A percentile compares a stretch with the other conserved stretches of the same genome.
Conservation (phyloP, 1,139 yeast species). For the Sugiyamaella xylanicola region DNA sequence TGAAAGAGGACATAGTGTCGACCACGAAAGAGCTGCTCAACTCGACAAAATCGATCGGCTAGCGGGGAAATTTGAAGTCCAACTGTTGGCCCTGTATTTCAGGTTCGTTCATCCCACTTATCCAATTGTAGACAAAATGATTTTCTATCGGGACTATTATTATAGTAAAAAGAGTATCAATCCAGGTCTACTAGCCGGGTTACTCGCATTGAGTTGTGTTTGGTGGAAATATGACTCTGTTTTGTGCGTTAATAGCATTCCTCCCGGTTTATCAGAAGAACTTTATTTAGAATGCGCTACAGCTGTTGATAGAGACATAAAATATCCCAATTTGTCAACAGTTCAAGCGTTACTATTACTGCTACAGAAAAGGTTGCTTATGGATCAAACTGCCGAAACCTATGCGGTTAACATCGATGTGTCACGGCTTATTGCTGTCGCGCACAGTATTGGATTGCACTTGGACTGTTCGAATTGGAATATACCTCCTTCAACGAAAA, state of each 20-base stretch:
- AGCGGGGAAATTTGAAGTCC: slow-evolving; percentile 37
- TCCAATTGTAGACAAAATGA: slow-evolving; percentile 43
- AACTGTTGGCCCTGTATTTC: slow-evolving; percentile 42
- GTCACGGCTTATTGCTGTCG: slow-evolving; percentile 39
- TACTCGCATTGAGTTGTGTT: slow-evolving; percentile 42
- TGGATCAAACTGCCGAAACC: slow-evolving; percentile 42
- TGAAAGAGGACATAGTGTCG: slow-evolving; percentile 26
- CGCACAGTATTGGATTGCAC: slow-evolving; percentile 43
- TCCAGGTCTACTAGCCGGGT: slow-evolving; percentile 41
- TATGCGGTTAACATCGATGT: slow-evolving; percentile 38
- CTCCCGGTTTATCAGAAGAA: slow-evolving; percentile 36
- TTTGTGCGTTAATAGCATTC: slow-evolving; percentile 42
- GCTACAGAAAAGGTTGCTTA: slow-evolving; percentile 39
- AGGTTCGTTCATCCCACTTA: slow-evolving; percentile 43
- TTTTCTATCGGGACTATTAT: slow-evolving; percentile 40
- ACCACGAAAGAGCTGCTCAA: slow-evolving; percentile 30
- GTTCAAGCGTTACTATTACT: slow-evolving; percentile 48
- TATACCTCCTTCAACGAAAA: slow-evolving; percentile 38
- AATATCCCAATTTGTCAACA: slow-evolving; percentile 47
- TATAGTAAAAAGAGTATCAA: slow-evolving; percentile 37
- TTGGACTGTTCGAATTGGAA: slow-evolving; percentile 42
- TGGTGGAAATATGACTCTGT: slow-evolving; percentile 45
- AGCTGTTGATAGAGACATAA: slow-evolving; percentile 41
- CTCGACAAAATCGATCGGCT: slow-evolving; percentile 31
- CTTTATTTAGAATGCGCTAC: slow-evolving; percentile 39